Conservation (phyloP, 2,329 filamentous ascomycete species). For the Verticillium longisporum region DNA sequence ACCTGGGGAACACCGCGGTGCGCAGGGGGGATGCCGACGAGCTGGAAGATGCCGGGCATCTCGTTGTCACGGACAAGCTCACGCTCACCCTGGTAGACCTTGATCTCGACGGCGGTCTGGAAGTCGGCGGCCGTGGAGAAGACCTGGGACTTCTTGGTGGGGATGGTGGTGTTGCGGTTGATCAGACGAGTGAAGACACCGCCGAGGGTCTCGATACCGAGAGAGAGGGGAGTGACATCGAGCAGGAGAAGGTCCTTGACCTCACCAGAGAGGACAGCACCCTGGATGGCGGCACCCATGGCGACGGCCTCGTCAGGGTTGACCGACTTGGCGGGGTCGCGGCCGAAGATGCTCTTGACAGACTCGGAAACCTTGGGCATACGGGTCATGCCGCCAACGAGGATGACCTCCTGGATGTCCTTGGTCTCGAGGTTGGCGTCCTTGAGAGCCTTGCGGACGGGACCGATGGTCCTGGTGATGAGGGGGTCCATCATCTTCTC, state of each 20-base stretch:
- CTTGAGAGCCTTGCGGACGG: constrained; percentile 94
- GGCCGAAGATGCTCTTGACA: constrained; percentile 93
- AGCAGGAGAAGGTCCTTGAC: constrained; percentile 93
- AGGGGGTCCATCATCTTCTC: constrained; percentile 89
- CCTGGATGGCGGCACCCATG: constrained; percentile 95
- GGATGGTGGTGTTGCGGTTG: constrained; percentile 98
- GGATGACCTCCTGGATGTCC: constrained; percentile 95
- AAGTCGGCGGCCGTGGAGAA: constrained; percentile 98
- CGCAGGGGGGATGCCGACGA: constrained; percentile 91
- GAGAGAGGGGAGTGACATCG: constrained; percentile 90
- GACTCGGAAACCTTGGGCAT: constrained; percentile 98
- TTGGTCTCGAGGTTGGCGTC: constrained; percentile 86
- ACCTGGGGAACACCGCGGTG: constrained; percentile 95
- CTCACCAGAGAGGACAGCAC: constrained; percentile 92
- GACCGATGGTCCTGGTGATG: constrained; percentile 79
- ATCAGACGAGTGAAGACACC: constrained; percentile 97
- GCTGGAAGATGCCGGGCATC: constrained; percentile 97
- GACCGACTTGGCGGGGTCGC: constrained; percentile 94
- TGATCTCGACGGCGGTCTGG: constrained; percentile 98
- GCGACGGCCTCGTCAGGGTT: constrained; percentile 98
- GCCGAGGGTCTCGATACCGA: constrained; percentile 96
- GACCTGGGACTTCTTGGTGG: constrained; percentile 97
- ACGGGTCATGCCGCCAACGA: constrained; percentile 98
- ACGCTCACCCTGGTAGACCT: constrained; percentile 99
- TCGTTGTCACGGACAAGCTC: constrained; percentile 99